phyloP scores from a whole-genome alignment of 495 filamentous ascomycete species.

The Penicillium herquei region DNA sequence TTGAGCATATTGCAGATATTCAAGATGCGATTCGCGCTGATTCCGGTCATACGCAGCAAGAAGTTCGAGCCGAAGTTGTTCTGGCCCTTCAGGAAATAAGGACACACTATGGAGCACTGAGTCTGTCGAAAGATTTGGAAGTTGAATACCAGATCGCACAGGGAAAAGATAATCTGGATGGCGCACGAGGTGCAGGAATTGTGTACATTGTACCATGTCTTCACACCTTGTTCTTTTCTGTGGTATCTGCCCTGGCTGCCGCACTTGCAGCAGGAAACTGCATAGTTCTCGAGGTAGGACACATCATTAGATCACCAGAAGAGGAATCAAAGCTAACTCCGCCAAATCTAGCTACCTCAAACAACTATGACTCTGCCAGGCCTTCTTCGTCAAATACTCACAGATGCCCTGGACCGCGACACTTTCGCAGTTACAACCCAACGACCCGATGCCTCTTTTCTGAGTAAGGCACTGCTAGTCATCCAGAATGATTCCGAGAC shows the following conservation, averaged over 20 bases:
- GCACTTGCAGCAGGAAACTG: constrained; percentile 54
- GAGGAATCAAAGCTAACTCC: background rate
- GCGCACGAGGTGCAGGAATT: constrained; percentile 37
- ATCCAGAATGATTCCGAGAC: constrained; percentile 15
- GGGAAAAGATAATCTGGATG: constrained; percentile 32
- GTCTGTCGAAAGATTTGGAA: constrained; percentile 37
- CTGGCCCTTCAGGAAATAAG: constrained; percentile 41
- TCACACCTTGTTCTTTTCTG: constrained; percentile 49
- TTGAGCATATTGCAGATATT: constrained; percentile 29
- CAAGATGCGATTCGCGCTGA: constrained; percentile 41
- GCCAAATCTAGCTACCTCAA: constrained; percentile 33
- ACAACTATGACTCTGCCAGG: constrained; percentile 30
- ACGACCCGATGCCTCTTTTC: constrained; percentile 20
- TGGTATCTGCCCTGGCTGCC: constrained; percentile 45
- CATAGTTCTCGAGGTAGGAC: constrained; percentile 48
- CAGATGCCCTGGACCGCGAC: constrained; percentile 41
- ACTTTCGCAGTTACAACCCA: constrained; percentile 37
- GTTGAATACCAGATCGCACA: constrained; percentile 50
- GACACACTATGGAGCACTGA: constrained; percentile 41
- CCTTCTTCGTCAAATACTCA: constrained; percentile 40
- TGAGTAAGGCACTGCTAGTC: constrained; percentile 17
- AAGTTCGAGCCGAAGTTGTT: constrained; percentile 43
- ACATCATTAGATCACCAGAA: background rate
- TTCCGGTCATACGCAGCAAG: constrained; percentile 30
- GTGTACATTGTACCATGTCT: constrained; percentile 50